Evolutionary conservation across 2,329 filamentous ascomycete genomes (phyloP), one percentile per base, ranked within the genome.

Genomic region (Venturia effusa): DNA sequence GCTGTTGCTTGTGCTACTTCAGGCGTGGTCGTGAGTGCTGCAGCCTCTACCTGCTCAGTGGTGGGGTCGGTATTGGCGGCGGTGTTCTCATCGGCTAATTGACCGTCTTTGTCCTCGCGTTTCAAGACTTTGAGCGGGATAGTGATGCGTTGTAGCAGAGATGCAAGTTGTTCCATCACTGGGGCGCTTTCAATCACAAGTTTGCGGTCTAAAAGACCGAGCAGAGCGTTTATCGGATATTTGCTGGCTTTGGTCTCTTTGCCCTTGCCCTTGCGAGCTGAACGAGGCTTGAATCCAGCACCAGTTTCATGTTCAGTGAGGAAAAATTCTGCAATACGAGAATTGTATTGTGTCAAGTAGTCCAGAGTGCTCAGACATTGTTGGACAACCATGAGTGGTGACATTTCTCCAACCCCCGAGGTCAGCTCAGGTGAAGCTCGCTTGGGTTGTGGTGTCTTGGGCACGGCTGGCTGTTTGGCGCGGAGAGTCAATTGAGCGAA

Each of bases 141-240:
- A 0, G 94, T 99, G 64, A 97, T 91, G 68, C 89, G 88, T 73
- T 91, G 93, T 32, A 99, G 82, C 37, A 99, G 79, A 67, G 88
- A 87, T 1, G 94, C 94, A 32, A 99, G 82, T 67, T 92, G 88
- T 69, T 96, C 93, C 92, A 99, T 97, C 64, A 96, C 93, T 7
- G 87, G 83, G n/a, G 93, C 92, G 76, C 92, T 99, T 76, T 99
- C 94, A 78, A 96, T 96, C 67, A 99, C 92, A 66, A 97, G 81
- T 68, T 92, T 90, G n/a, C 94, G 89, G 72, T 97, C 94, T 27
- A 99, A 82, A 5, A 99, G 82, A 66, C 86, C 88, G 59, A 99
- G 81, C 37, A 99, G 79, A 17, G 92, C 92, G 73, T 99, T 99
- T 73, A 99, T 84, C 11, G 95, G 92, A 73, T 89, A 99, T 73